These are phyloP conservation scores for Albatrellus ellisii DNA, from an alignment of 768 basidiomycete genomes.

Conservation along the genomic window DNA sequence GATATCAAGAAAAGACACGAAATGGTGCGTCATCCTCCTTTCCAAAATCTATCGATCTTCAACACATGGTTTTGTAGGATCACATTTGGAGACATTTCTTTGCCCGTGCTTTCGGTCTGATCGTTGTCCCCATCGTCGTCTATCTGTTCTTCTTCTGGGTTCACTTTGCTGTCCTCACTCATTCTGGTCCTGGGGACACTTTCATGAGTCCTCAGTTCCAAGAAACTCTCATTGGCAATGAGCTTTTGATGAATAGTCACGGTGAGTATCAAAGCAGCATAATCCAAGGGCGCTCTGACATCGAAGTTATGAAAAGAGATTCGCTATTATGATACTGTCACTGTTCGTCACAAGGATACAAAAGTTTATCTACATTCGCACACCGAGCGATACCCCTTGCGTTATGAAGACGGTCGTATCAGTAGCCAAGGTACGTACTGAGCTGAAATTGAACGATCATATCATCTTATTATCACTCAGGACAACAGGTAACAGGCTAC, in stretches of 20 bases:
- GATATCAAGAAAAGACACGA: constrained; percentile 73
- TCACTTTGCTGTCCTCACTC: constrained; percentile 79
- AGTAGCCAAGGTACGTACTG: constrained; percentile 65
- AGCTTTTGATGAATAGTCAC: constrained; percentile 82
- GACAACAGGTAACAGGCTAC: constrained; percentile 95
- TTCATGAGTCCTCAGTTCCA: constrained; percentile 99
- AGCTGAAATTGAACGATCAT: background rate
- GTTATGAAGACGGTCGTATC: constrained; percentile 91
- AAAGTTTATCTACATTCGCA: constrained; percentile 95
- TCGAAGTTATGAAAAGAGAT: constrained; percentile 45
- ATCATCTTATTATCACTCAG: constrained; percentile 23
- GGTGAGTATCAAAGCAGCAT: constrained; percentile 33
- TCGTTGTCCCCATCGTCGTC: constrained; percentile 76
- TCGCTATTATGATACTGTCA: constrained; percentile 82
- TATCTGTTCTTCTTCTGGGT: constrained; percentile 95
- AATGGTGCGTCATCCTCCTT: constrained; percentile 26
- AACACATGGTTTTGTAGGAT: constrained; percentile 19
- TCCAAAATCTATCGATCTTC: too few species aligned
- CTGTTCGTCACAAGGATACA: constrained; percentile 83
- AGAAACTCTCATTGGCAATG: constrained; percentile 86
- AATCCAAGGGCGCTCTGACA: background rate
- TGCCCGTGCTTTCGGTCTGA: constrained; percentile 76
- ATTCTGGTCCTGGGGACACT: constrained; percentile 84
- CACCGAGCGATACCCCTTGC: constrained; percentile 77
- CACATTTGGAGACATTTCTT: constrained; percentile 83